Conservation (phyloP, 306 rosid genomes). For the Abrus precatorius region DNA sequence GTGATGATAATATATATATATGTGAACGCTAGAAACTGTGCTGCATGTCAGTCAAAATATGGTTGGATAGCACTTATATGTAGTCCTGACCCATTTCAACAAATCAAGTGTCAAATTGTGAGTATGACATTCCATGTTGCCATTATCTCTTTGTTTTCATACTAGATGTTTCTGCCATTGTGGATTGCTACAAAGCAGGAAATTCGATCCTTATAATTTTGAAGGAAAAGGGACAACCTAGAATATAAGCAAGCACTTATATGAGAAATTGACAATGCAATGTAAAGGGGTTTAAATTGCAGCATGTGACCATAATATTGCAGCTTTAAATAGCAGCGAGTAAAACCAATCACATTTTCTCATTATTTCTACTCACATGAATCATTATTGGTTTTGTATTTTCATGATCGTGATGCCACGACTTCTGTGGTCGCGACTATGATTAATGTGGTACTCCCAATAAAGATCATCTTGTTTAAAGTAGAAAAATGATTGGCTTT, state of each 20-base stretch:
- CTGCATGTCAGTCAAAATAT: constrained; percentile 39
- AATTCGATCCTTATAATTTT: constrained; percentile 27
- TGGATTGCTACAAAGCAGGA: neutral
- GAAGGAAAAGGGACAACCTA: neutral
- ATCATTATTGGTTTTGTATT: constrained; percentile 47
- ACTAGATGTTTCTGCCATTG: constrained; percentile 29
- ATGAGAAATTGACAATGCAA: neutral
- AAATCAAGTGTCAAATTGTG: constrained; percentile 47
- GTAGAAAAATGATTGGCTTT: constrained; percentile 46
- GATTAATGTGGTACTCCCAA: constrained; percentile 16
- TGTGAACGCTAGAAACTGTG: constrained; percentile 45
- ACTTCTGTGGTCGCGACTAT: constrained; percentile 26
- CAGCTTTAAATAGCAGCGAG: constrained; percentile 11
- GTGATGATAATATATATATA: neutral
- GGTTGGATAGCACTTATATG: constrained; percentile 66
- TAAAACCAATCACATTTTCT: constrained; percentile 34
- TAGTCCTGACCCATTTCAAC: constrained; percentile 51
- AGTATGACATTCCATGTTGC: constrained; percentile 49
- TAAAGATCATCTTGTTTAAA: constrained; percentile 41
- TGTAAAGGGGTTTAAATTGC: constrained; percentile 9
- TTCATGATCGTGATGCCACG: constrained; percentile 39
- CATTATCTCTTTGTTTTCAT: constrained; percentile 54
- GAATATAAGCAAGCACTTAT: neutral
- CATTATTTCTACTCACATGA: constrained; percentile 48
- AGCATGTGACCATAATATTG: constrained; percentile 33